Percentiles rank a stretch among this genome's conserved stretches.
phyloP scores from a whole-genome alignment of 257 asterid genomes.

The Echites panduratus region DNA sequence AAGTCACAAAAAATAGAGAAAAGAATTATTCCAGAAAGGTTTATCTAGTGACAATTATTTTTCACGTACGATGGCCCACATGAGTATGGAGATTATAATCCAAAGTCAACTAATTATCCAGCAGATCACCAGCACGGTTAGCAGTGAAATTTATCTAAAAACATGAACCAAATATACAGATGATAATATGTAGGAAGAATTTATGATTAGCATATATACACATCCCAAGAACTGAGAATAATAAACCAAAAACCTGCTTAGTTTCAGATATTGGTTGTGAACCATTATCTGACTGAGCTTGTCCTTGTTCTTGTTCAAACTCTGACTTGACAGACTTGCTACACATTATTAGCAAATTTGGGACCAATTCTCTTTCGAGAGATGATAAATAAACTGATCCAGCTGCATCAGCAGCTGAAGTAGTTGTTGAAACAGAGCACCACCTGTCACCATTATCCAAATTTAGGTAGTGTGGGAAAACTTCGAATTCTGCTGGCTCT shows the following conservation, averaged over 20 bases:
- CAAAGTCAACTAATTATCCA: not conserved
- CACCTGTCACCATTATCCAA: slow-evolving; percentile 88
- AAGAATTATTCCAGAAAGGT: not conserved
- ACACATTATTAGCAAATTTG: slow-evolving; percentile 95
- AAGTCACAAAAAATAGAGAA: not conserved
- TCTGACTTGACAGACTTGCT: slow-evolving; percentile 50
- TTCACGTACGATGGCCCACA: not conserved
- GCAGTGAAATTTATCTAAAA: not conserved
- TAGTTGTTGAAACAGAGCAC: slow-evolving; percentile 89
- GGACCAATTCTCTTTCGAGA: slow-evolving; percentile 77
- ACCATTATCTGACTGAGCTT: slow-evolving; percentile 40
- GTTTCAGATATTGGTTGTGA: slow-evolving; percentile 40
- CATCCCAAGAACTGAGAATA: slow-evolving; percentile 6
- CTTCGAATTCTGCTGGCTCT: slow-evolving; percentile 85
- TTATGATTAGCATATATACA: not conserved
- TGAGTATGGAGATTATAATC: not conserved
- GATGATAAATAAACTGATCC: slow-evolving; percentile 88
- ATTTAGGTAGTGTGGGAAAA: slow-evolving; percentile 82
- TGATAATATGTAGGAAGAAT: not conserved
- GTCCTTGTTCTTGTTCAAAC: slow-evolving; percentile 29
- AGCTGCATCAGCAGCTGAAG: slow-evolving; percentile 98
- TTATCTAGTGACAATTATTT: not conserved
- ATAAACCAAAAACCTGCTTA: slow-evolving; percentile 36
- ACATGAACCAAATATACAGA: not conserved
- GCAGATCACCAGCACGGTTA: not conserved